Evolutionary conservation across 2,329 filamentous ascomycete genomes (phyloP), one percentile per base, ranked within the genome.

Genomic region (Arthrobotrys pseudoclavata): DNA sequence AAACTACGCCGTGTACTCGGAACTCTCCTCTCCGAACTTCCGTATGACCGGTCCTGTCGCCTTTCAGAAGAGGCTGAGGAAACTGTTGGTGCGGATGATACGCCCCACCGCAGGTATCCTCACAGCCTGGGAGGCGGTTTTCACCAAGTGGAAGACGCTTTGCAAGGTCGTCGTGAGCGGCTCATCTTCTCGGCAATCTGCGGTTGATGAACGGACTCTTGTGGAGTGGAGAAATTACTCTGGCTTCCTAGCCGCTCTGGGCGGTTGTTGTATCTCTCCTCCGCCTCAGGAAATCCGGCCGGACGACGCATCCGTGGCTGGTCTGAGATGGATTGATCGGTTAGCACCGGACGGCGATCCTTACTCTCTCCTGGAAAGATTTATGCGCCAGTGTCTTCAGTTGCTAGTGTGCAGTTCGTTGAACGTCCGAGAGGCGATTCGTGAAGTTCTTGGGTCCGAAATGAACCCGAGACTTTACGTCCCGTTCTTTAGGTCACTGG

Each of bases 161-260:
- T 90, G 89, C 7, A 89, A 89, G 79, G 88, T 91, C 64, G 87
- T 91, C 20, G 71, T 81, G 26, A 70, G 53, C 64, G 78, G 66
- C 9, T 61, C 62, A 22, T 63, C 57, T 20, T 29, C 55, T 15
- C 40, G 67, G 48, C 75, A 70, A 42, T 87, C 90, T 22, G 83
- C 83, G 6, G 83, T 89, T 18, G 86, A 89, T 40, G 89, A 91
- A 79, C 86, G 84, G 75, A 85, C 85, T 2, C 83, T 91, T 13
- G 86, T 87, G 0, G 89, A 91, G 81, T 92, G 90, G 90, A 87
- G 90, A 42, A 92, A 91, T 79, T 87, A 89, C 80, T 91, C 90
- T 0, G 90, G 90, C 0, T 91, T 92, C 79, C 85, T 92, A 10
- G 89, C 89, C 4, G 91, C 90, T 0, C 83, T 91, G 4, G 90